Conservation (phyloP, 129 eudicot species). For the Solidago caesia region DNA sequence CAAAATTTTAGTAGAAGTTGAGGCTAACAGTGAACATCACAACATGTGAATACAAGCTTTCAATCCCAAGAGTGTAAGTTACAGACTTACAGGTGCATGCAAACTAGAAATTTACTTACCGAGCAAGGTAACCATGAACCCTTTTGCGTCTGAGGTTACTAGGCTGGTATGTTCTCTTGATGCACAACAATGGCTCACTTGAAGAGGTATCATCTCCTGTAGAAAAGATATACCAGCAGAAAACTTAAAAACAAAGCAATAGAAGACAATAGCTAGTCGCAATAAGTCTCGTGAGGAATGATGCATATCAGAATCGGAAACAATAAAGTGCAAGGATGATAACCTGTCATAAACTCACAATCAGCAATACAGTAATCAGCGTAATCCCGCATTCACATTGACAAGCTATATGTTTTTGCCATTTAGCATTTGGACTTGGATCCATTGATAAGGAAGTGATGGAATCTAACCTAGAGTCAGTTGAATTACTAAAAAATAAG, state of each 20-base stretch:
- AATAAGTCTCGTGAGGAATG: no score
- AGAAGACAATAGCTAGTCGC: background rate
- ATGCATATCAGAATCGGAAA: no score
- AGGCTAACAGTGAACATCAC: background rate
- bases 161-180: slow-evolving; percentile 86
- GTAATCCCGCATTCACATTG: background rate
- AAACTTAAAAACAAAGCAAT: background rate
- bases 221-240: slow-evolving; percentile 1
- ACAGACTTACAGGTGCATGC: slow-evolving; percentile 2
- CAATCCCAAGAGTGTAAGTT: background rate
- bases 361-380: background rate
- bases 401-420: background rate
- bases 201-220: slow-evolving; percentile 52
- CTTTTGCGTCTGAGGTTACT: slow-evolving; percentile 86
- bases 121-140: slow-evolving; percentile 77
- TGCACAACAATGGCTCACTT: slow-evolving; percentile 59
- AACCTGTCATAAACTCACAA: background rate
- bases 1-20: background rate
- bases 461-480: no score
- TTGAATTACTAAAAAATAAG: no score
- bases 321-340: no score
- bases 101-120: slow-evolving; percentile 41
- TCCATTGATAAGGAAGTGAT: no score
- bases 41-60: background rate
- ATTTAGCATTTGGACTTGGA: no score